These are phyloP conservation scores for Lagenidium giganteum DNA, from an alignment of 352 stramenopile species.

Conservation along the genomic window DNA sequence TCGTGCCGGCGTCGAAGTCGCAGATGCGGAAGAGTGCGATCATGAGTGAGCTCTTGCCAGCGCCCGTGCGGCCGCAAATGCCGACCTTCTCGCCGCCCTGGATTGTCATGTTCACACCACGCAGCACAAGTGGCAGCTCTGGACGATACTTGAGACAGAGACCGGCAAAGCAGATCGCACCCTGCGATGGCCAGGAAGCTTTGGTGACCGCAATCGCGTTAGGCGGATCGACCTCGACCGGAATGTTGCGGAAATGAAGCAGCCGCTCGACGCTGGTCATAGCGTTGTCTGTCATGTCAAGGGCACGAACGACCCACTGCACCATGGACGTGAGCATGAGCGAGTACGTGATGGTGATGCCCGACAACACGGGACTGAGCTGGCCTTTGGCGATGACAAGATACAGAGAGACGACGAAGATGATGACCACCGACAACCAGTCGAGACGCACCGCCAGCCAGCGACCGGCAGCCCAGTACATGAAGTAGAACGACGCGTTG, in stretches of 20 bases:
- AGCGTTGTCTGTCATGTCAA: conserved; percentile 85
- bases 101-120: conserved; percentile 31
- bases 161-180: conserved; percentile 30
- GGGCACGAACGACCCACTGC: conserved; percentile 89
- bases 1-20: conserved; percentile 63
- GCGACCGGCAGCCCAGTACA: conserved; percentile 42
- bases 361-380: conserved; percentile 53
- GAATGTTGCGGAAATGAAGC: conserved; percentile 58
- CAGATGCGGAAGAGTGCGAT: conserved; percentile 81
- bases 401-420: conserved; percentile 85
- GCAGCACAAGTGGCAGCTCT: conserved; percentile 24
- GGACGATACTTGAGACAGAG: conserved; percentile 39
- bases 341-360: conserved; percentile 87
- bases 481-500: conserved; percentile 39
- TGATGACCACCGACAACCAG: conserved; percentile 72
- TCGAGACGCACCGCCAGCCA: conserved; percentile 94
- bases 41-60: conserved; percentile 66
- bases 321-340: conserved; percentile 82
- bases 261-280: conserved; percentile 85
- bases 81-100: conserved; percentile 36
- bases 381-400: conserved; percentile 51
- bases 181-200: conserved; percentile 21
- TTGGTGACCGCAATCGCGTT: conserved; percentile 79
- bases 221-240: conserved; percentile 45
- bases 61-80: conserved; percentile 36